Evolutionary conservation across 2,329 filamentous ascomycete genomes (phyloP).

Genomic region (Orbilia ellipsospora): DNA sequence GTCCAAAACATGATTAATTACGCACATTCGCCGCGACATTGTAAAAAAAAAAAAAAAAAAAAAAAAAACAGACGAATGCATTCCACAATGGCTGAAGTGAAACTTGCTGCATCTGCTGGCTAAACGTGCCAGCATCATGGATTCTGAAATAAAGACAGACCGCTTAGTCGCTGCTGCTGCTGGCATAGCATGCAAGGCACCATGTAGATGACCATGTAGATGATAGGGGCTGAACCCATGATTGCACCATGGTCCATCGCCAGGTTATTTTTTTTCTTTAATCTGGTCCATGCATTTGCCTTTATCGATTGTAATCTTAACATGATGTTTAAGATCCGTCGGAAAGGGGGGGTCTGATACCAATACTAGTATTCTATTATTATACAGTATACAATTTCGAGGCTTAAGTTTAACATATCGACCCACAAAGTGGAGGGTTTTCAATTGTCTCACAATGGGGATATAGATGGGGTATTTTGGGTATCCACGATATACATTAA

Average conservation of each 20-base stretch:
- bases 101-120: conserved; percentile 45
- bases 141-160: conserved; percentile 9
- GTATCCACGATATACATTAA: conserved; percentile 1
- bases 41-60: not conserved
- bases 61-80: no score
- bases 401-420: conserved; percentile 3
- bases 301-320: conserved; percentile 13
- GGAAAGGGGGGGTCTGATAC: no score
- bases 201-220: conserved; percentile 53
- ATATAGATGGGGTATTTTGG: conserved; percentile 4
- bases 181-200: conserved; percentile 43
- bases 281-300: conserved; percentile 1
- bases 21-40: not conserved
- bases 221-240: conserved; percentile 49
- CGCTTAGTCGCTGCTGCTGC: no score
- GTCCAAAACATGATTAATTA: not conserved
- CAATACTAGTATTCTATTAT: no score
- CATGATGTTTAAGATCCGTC: no score
- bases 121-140: conserved; percentile 51
- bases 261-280: no score
- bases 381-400: no score
- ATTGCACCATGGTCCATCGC: conserved; percentile 18
- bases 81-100: conserved; percentile 53
- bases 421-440: conserved; percentile 12
- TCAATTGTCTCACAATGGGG: conserved; percentile 18